These are phyloP conservation scores for Talaromyces islandicus DNA, from an alignment of 2,329 filamentous ascomycete species.

Conservation along the genomic window DNA sequence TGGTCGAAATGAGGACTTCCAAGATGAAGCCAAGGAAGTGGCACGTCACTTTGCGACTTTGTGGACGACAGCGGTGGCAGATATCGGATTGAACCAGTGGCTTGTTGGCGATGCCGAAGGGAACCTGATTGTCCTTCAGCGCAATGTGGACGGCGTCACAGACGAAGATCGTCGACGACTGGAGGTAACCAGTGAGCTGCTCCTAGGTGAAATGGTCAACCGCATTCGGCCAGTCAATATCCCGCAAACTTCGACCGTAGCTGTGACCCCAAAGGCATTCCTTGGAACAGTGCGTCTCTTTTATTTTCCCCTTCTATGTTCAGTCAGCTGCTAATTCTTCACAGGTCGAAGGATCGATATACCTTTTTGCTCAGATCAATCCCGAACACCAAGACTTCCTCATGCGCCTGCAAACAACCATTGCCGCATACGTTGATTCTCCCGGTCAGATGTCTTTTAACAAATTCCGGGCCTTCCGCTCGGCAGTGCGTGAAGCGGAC, in stretches of 20 bases:
- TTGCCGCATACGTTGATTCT: conserved; percentile 61
- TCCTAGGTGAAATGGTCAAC: conserved; percentile 90
- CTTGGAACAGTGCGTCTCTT: conserved; percentile 67
- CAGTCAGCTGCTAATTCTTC: conserved; percentile 1
- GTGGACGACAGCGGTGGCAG: conserved; percentile 74
- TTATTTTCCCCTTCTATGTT: background rate
- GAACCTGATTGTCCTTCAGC: conserved; percentile 74
- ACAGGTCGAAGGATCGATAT: conserved; percentile 83
- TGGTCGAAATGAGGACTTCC: conserved; percentile 34
- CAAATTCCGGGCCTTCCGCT: conserved; percentile 76
- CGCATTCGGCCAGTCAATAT: conserved; percentile 71
- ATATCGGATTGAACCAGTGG: conserved; percentile 68
- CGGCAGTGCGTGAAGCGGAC: conserved; percentile 60
- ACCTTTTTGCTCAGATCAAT: conserved; percentile 77
- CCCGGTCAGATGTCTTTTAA: conserved; percentile 72
- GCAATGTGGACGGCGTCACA: conserved; percentile 66
- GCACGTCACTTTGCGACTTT: conserved; percentile 74
- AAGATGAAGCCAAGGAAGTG: conserved; percentile 49
- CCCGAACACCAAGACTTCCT: conserved; percentile 69
- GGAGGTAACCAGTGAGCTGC: conserved; percentile 71
- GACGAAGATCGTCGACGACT: conserved; percentile 66
- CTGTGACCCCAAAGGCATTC: conserved; percentile 77
- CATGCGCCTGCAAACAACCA: conserved; percentile 68
- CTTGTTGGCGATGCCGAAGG: conserved; percentile 81
- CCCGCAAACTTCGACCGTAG: conserved; percentile 55